These are phyloP conservation scores for Fusarium circinatum DNA, from an alignment of 2,329 filamentous ascomycete species.

Conservation along the genomic window DNA sequence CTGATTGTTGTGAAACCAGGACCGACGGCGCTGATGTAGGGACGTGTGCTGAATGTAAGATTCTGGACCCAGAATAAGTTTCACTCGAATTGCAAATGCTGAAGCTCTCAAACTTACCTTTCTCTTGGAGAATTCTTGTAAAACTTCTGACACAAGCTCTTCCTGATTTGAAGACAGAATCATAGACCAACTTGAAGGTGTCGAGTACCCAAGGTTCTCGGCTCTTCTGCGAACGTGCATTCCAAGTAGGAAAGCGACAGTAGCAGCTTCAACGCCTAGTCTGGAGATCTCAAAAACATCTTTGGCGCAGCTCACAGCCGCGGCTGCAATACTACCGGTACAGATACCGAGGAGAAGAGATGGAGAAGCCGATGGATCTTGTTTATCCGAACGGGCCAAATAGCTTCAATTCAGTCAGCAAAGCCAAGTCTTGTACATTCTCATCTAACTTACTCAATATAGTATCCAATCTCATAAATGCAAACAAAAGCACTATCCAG, in stretches of 20 bases:
- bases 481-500: background rate
- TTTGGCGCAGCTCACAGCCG: background rate
- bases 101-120: accelerated
- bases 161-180: background rate
- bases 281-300: background rate
- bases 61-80: background rate
- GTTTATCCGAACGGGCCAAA: background rate
- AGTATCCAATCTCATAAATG: slow-evolving; percentile 1
- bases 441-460: background rate
- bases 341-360: background rate
- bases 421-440: accelerated
- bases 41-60: background rate
- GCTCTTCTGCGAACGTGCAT: background rate
- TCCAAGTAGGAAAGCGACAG: background rate
- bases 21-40: background rate
- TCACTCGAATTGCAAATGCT: accelerated
- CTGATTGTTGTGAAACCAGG: background rate
- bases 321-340: background rate
- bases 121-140: background rate
- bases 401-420: background rate
- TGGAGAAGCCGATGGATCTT: background rate
- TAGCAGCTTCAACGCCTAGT: background rate
- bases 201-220: background rate
- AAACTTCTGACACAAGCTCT: background rate
- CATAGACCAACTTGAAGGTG: background rate